Conservation (phyloP, 2,329 filamentous ascomycete species). For the Aspergillus fijiensis region DNA sequence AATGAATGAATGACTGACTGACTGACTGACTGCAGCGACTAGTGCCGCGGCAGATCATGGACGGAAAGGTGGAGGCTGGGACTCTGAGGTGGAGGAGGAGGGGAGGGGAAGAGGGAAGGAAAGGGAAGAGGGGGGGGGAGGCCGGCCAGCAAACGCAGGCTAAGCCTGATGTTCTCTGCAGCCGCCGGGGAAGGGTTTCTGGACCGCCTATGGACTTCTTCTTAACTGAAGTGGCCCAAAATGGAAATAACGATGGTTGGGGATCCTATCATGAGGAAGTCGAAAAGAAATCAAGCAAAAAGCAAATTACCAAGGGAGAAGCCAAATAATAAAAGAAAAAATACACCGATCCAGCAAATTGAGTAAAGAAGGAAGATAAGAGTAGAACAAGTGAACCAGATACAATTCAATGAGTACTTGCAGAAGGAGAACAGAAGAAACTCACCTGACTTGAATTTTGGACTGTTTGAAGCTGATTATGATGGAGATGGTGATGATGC, state of each 20-base stretch:
- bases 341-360: not conserved
- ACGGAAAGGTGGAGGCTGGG: slow-evolving; percentile 30
- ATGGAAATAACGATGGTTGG: not conserved
- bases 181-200: slow-evolving; percentile 16
- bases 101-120: not conserved
- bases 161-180: slow-evolving; percentile 19
- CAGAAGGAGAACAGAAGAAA: not conserved
- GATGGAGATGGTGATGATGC: not conserved
- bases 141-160: slow-evolving; percentile 24
- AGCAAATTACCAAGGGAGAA: not conserved
- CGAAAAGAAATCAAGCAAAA: not conserved
- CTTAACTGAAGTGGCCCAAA: slow-evolving; percentile 6
- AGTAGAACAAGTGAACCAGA: too few relatives aligned
- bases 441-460: not conserved
- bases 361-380: not conserved
- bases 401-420: too few relatives aligned
- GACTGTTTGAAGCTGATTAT: not conserved
- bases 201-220: slow-evolving; percentile 8
- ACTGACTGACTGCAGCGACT: slow-evolving; percentile 12
- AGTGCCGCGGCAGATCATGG: slow-evolving; percentile 23
- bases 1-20: too few relatives aligned
- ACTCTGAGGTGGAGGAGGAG: not conserved
- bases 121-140: slow-evolving; percentile 1
- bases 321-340: not conserved
- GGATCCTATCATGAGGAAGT: not conserved